Percentiles rank a stretch among this genome's conserved stretches.
These are phyloP conservation scores for Cercophora scortea DNA, from an alignment of 495 filamentous ascomycete species.

Conservation along the genomic window DNA sequence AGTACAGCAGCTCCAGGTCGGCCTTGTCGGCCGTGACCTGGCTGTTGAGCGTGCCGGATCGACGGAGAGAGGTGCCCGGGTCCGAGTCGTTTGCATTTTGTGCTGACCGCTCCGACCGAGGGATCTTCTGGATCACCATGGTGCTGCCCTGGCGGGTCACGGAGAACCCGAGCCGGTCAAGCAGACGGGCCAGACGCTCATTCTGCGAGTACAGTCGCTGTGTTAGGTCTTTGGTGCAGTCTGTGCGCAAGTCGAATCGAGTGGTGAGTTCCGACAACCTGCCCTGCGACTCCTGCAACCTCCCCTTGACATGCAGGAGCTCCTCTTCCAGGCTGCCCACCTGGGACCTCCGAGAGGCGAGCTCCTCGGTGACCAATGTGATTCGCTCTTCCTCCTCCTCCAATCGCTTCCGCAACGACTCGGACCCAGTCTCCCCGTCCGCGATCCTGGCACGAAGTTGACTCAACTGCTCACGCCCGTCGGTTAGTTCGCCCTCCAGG, in stretches of 20 bases:
- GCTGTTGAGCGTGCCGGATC: constrained; percentile 34
- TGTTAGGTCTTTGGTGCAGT: constrained; percentile 71
- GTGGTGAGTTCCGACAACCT: constrained; percentile 40
- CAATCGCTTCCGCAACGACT: constrained; percentile 62
- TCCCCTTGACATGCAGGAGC: constrained; percentile 50
- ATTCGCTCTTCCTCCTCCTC: constrained; percentile 62
- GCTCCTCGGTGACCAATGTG: constrained; percentile 50
- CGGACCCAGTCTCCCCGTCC: constrained; percentile 72
- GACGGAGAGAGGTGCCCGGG: constrained; percentile 50
- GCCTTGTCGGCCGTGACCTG: constrained; percentile 33
- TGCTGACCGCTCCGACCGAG: constrained; percentile 52
- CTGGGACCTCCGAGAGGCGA: constrained; percentile 58
- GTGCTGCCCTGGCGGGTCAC: constrained; percentile 63
- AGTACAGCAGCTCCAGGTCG: constrained; percentile 64
- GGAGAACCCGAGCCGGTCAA: constrained; percentile 79
- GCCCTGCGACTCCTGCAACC: constrained; percentile 41
- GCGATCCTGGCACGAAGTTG: constrained; percentile 60
- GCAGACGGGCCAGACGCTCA: constrained; percentile 63
- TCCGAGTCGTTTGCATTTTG: constrained; percentile 49
- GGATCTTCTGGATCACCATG: constrained; percentile 69
- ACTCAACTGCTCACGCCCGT: constrained; percentile 57
- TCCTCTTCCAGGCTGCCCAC: constrained; percentile 62
- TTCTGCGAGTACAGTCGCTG: constrained; percentile 71
- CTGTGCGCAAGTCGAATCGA: constrained; percentile 55
- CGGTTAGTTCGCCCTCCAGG: constrained; percentile 56